Evolutionary conservation across 495 filamentous ascomycete genomes (phyloP).

Genomic region (Talaromyces liani): DNA sequence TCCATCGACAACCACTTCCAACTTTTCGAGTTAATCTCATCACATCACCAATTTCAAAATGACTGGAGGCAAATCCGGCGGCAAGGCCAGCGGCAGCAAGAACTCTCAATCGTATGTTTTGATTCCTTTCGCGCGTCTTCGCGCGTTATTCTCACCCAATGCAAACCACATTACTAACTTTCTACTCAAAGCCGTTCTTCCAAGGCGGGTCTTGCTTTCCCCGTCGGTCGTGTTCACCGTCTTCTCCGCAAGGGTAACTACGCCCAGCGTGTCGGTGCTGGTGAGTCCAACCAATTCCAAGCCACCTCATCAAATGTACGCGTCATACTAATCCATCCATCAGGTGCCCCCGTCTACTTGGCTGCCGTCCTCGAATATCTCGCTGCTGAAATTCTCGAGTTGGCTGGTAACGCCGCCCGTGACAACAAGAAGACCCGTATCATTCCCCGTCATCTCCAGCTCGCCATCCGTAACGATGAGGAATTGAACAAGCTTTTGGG

Average conservation of each 20-base stretch:
- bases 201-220: constrained; percentile 98
- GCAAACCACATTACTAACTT: constrained; percentile 9
- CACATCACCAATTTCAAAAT: constrained; percentile 62
- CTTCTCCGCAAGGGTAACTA: constrained; percentile 99
- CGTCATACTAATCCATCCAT: constrained; percentile 23
- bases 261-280: constrained; percentile 98
- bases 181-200: constrained; percentile 77
- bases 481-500: constrained; percentile 99
- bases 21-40: constrained; percentile 10
- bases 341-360: constrained; percentile 93
- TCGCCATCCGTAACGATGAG: constrained; percentile 99
- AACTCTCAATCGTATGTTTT: constrained; percentile 88
- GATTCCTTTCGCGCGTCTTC: constrained; percentile 12
- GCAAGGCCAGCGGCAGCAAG: constrained; percentile 96
- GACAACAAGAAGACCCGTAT: constrained; percentile 99
- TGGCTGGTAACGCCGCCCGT: constrained; percentile 96
- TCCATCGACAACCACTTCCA: too few relatives aligned
- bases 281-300: constrained; percentile 32
- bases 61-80: constrained; percentile 98
- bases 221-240: constrained; percentile 99
- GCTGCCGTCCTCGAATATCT: constrained; percentile 98
- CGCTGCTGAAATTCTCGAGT: constrained; percentile 95
- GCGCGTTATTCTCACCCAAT: background rate
- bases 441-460: constrained; percentile 97
- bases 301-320: background rate